Base-by-base conservation (phyloP, 148 eudicot species). In the Cornus controversa region DNA sequence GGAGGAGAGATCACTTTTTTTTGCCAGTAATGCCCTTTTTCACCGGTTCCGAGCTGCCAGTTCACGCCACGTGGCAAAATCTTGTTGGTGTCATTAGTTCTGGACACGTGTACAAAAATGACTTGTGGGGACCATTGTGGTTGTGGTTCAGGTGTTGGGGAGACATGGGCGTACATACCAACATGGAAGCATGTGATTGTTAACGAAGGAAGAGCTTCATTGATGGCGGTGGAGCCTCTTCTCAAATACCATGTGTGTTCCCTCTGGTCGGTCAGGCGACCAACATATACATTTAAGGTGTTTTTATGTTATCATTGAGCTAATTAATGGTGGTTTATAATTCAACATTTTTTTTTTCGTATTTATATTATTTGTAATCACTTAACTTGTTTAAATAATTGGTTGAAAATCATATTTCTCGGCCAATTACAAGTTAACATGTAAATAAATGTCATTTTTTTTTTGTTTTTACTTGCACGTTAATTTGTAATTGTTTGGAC, bases 171-270 rank as follows among this genome's bases (percentile, higher is more conserved):
- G 40, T 65, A 66, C 20, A 45, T 27, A 9, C 71, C 78, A 62
- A 66, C 71, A 66, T 26, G 26, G 24, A 66, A 27, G 20, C 78
- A 75, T 75, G 78, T 66, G 78, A 66, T 20, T 16, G 67, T 75
- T 37, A n/a, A 60, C 23, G 50, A 23, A 34, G 29, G 37, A 11
- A 9, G 37, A 16, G 15, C n/a, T 14, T 27, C 20, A 31, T 8
- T 36, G 71, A 68, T 18, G 23, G 50, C 53, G 26, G 42, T 37
- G 42, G 42, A 37, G 8, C 42, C 42, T 0, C 7, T 5, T 37
- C 9, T 37, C 42, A 5, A 37, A 6, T 37, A 37, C 18, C 36
- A 28, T 18, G 50, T 15, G 3, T 2, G 71, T 11, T 6, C 0
- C 27, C 62, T 20, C 24, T 2, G 10, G 50, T 64, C 62, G 26